Conservation (phyloP, 2,329 filamentous ascomycete genomes). For the Pseudocercospora crystallina region DNA sequence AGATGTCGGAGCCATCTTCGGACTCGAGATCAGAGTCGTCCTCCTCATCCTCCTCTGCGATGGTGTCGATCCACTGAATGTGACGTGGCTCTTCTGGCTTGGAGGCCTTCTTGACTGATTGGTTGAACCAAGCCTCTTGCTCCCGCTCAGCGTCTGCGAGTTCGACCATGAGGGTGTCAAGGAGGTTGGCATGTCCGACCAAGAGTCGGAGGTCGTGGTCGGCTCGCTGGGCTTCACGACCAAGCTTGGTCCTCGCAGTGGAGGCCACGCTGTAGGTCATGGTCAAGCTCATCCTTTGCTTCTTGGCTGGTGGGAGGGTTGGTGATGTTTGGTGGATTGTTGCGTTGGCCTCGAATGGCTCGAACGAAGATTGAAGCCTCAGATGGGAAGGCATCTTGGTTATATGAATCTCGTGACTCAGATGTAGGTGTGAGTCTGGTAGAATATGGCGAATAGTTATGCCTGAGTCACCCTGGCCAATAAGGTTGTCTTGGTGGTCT, state of each 20-base stretch:
- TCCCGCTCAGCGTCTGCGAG: conserved; percentile 92
- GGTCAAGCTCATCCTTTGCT: conserved; percentile 94
- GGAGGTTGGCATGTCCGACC: conserved; percentile 96
- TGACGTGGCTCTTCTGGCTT: conserved; percentile 63
- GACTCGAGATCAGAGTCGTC: conserved; percentile 54
- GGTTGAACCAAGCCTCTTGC: conserved; percentile 98
- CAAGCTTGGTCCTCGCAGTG: conserved; percentile 94
- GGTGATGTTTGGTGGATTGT: conserved; percentile 45
- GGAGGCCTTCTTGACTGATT: conserved; percentile 77
- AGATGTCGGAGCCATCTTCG: conserved; percentile 56
- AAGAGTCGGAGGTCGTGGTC: conserved; percentile 95
- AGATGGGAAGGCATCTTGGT: conserved; percentile 51
- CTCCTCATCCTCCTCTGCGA: conserved; percentile 74
- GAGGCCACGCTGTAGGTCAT: conserved; percentile 98
- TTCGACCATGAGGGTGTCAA: conserved; percentile 89
- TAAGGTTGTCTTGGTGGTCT: conserved; percentile 17
- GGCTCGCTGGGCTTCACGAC: conserved; percentile 80
- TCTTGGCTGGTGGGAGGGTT: conserved; percentile 46
- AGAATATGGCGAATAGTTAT: conserved; percentile 20
- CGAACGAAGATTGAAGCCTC: conserved; percentile 47
- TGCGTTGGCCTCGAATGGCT: conserved; percentile 47
- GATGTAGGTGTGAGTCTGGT: conserved; percentile 20
- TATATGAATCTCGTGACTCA: conserved; percentile 23
- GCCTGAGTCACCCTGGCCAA: conserved; percentile 26
- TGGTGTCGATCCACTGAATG: conserved; percentile 83